These are phyloP conservation scores for Neotropicomus parvogracilis DNA, from an alignment of 1,284 basidiomycete genomes.

Conservation along the genomic window DNA sequence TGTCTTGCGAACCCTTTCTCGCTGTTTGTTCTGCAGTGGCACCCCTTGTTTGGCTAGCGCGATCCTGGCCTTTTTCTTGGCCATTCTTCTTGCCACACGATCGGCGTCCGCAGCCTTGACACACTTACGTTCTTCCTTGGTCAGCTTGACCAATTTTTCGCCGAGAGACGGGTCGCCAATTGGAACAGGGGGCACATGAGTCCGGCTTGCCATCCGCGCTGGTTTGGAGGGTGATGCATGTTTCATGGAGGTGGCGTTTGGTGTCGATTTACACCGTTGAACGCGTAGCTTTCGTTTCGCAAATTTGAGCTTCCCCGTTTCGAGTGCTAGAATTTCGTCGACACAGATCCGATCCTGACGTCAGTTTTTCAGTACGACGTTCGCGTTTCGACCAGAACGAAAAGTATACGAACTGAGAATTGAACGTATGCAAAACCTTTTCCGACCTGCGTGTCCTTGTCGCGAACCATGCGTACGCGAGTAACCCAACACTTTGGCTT, in stretches of 20 bases:
- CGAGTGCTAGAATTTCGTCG: constrained; percentile 82
- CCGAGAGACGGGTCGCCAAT: constrained; percentile 82
- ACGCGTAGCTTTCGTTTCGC: constrained; percentile 87
- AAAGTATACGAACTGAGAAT: constrained; percentile 61
- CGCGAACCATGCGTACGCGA: constrained; percentile 84
- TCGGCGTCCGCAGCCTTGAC: constrained; percentile 76
- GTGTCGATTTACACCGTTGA: constrained; percentile 71
- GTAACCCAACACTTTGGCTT: constrained; percentile 67
- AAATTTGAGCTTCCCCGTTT: constrained; percentile 74
- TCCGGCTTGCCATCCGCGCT: constrained; percentile 8
- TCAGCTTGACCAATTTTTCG: constrained; percentile 66
- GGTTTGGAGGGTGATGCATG: constrained; percentile 15
- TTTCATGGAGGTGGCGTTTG: constrained; percentile 29
- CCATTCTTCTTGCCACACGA: constrained; percentile 75
- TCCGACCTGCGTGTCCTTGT: constrained; percentile 92
- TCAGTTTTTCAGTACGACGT: constrained; percentile 3
- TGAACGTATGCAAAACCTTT: constrained; percentile 97
- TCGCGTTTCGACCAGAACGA: neutral
- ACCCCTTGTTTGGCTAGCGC: constrained; percentile 46
- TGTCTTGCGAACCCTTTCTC: constrained; percentile 49
- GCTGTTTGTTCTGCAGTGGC: constrained; percentile 39
- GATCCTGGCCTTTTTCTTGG: constrained; percentile 79
- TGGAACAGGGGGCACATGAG: constrained; percentile 40
- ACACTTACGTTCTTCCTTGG: constrained; percentile 84
- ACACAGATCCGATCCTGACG: constrained; percentile 81